Base-by-base conservation (phyloP, 2,329 filamentous ascomycete species). In the Penicillium griseofulvum region DNA sequence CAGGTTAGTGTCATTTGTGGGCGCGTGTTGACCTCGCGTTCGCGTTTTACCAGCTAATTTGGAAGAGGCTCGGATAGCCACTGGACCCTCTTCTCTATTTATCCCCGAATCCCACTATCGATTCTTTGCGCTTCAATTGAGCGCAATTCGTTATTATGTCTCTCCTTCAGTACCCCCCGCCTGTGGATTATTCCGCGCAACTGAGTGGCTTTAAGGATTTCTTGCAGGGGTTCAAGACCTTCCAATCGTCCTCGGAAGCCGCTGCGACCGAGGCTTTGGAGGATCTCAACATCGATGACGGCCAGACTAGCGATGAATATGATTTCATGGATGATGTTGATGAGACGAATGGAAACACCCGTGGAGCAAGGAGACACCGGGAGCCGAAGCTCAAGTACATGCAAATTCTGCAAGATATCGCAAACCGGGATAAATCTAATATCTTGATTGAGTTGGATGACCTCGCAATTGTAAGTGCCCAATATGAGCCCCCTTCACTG, bases 371-470 rank as follows among this genome's bases (percentile, higher is more conserved):
- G 63, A 77, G 73, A 61, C 76, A 76, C 65, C 76, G 74, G 65
- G 73, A 80, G 65, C 87, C 86, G 37, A 90, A 88, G 71, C 79
- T 87, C 72, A 97, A 97, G 77, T 99, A 99, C 77, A 87, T 89
- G 81, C 84, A 90, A 52, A 81, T 93, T 70, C 80, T 99, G 68
- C 92, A 97, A 72, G 85, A 93, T 67, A 82, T 99, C 12, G 88
- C 93, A 54, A 88, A 99, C 71, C 84, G 94, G 61, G 82, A 85
- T 62, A 80, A 83, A 54, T 83, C 89, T 60, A 89, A 96, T 70
- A 82, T 97, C 50, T 78, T 89, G 52, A 87, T 99, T 68, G 92
- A 97, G 65, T 78, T 99, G 58, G 92, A 97, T 72, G 95, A 99
- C 69, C 68, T 99, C 56, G 83, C 86, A 48, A 79, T 83, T 68